These are phyloP conservation scores for Penicillium mononematosum DNA, from an alignment of 495 filamentous ascomycete species.

Conservation along the genomic window DNA sequence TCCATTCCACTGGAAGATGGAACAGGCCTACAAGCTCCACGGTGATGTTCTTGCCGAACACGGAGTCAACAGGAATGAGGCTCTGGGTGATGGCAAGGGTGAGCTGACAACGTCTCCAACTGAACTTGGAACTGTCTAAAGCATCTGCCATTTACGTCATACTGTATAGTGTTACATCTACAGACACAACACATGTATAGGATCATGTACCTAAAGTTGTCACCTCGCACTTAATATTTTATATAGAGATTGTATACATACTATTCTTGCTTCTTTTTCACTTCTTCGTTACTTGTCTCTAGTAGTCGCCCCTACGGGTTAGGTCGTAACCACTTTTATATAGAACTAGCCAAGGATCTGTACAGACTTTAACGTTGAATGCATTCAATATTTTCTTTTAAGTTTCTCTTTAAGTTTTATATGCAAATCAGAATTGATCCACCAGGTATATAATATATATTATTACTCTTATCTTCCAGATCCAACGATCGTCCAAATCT, in stretches of 20 bases:
- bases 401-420: neutral
- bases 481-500: neutral
- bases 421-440: neutral
- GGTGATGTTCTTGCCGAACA: conserved; percentile 36
- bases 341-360: too few species aligned
- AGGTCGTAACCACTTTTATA: too few species aligned
- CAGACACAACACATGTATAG: neutral
- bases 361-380: neutral
- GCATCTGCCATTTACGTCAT: neutral
- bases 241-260: neutral
- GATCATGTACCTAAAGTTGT: neutral
- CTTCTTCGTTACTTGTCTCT: neutral
- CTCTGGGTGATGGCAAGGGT: conserved; percentile 4
- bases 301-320: too few species aligned
- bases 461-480: neutral
- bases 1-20: conserved; percentile 42
- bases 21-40: conserved; percentile 34
- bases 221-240: neutral
- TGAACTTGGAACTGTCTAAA: neutral
- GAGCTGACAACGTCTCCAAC: neutral
- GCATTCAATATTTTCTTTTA: neutral
- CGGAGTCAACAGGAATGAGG: conserved; percentile 14
- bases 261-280: neutral
- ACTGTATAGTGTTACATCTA: neutral
- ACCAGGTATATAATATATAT: neutral